A percentile compares a stretch with the other conserved stretches of the same genome.
Conservation (phyloP, 495 filamentous ascomycete genomes). For the Aeminium ludgeri region DNA sequence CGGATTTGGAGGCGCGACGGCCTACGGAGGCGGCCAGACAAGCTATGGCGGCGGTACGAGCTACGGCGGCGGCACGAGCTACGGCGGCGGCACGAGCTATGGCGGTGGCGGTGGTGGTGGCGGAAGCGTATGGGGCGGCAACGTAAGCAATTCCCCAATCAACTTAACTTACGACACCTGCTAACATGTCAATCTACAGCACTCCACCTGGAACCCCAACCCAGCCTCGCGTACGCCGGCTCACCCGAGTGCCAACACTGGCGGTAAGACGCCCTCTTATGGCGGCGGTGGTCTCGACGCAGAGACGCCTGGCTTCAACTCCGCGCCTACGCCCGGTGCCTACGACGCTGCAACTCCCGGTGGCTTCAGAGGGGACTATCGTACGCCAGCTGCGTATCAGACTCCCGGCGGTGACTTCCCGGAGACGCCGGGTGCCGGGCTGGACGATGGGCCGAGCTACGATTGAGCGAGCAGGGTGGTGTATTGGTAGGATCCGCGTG, state of each 20-base stretch:
- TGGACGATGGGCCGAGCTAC: conserved; percentile 39
- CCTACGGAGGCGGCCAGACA: conserved; percentile 32
- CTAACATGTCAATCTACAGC: background rate
- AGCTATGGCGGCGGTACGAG: conserved; percentile 11
- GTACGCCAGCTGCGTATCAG: conserved; percentile 46
- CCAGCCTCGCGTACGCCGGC: conserved; percentile 32
- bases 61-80: conserved; percentile 40
- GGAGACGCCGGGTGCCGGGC: conserved; percentile 39
- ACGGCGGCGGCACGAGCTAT: conserved; percentile 48
- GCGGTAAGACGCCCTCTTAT: conserved; percentile 38
- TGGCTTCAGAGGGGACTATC: conserved; percentile 38
- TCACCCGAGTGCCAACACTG: conserved; percentile 39
- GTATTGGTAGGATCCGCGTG: background rate
- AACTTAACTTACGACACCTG: background rate
- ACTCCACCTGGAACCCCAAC: conserved; percentile 29
- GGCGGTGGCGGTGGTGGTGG: conserved; percentile 5
- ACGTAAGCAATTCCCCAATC: conserved; percentile 3
- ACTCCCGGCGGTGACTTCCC: conserved; percentile 44
- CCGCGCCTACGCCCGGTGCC: conserved; percentile 67
- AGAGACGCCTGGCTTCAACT: conserved; percentile 20
- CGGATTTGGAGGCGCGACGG: conserved; percentile 36
- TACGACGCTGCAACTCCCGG: conserved; percentile 48
- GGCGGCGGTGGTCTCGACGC: conserved; percentile 18
- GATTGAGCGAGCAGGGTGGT: conserved; percentile 14
- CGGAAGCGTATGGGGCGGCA: conserved; percentile 13